Conservation (phyloP, 495 filamentous ascomycete species). For the Aspergillus cavernicola region DNA sequence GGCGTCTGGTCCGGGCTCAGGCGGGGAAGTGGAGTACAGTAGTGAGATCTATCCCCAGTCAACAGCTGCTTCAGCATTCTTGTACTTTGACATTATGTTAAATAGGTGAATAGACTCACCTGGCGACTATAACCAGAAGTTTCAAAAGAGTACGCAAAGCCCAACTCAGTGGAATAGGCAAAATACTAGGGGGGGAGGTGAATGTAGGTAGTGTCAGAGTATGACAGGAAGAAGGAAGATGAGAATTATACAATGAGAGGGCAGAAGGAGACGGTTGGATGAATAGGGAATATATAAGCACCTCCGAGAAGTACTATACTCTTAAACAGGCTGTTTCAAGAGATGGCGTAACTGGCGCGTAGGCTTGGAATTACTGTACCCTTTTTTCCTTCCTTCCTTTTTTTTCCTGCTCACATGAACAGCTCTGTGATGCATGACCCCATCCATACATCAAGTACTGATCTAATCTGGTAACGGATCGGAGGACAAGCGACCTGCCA, state of each 20-base stretch:
- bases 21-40: conserved; percentile 30
- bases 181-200: no score
- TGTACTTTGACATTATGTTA: background rate
- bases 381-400: conserved; percentile 18
- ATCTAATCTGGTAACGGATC: conserved; percentile 9
- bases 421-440: conserved; percentile 6
- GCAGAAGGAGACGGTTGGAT: background rate
- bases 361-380: background rate
- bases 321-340: background rate
- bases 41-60: background rate
- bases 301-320: background rate
- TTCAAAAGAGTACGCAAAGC: no score
- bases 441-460: conserved; percentile 13
- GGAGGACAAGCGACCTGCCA: conserved; percentile 2
- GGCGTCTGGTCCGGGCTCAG: conserved; percentile 15
- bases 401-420: conserved; percentile 35
- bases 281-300: conserved; percentile 7
- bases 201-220: no score
- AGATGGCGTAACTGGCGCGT: conserved; percentile 14
- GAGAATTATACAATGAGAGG: background rate
- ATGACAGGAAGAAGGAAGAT: conserved; percentile 1
- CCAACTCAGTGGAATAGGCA: no score
- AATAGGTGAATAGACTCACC: background rate
- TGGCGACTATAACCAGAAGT: no score
- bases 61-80: no score